These are phyloP conservation scores for Acer campestre DNA, from an alignment of 345 rosid genomes.

Conservation along the genomic window DNA sequence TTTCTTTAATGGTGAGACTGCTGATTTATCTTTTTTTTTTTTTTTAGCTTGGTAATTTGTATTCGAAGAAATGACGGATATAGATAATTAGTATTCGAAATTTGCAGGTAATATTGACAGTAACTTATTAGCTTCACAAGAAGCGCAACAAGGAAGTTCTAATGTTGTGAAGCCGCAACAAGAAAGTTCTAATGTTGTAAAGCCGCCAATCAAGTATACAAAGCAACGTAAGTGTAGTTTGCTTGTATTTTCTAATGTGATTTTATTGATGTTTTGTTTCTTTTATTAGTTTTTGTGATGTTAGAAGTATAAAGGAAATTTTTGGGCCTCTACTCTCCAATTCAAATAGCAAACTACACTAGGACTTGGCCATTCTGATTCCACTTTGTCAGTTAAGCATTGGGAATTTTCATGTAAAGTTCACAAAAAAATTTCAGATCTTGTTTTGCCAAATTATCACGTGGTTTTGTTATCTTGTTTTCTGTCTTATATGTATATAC, in stretches of 20 bases:
- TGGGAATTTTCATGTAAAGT: background rate
- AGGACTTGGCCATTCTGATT: background rate
- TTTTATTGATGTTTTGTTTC: background rate
- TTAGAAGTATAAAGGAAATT: background rate
- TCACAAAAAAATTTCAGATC: background rate
- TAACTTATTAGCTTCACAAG: conserved; percentile 15
- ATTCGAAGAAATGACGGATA: too few relatives aligned
- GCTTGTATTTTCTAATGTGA: background rate
- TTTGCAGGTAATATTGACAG: conserved; percentile 41
- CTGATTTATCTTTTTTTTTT: too few relatives aligned
- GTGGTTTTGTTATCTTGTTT: too few relatives aligned
- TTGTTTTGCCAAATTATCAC: background rate
- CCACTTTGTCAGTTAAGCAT: background rate
- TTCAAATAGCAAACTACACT: background rate
- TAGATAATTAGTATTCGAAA: background rate
- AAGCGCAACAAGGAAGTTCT: conserved; percentile 8
- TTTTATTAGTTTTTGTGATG: background rate
- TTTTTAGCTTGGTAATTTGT: too few relatives aligned
- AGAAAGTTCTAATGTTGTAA: background rate
- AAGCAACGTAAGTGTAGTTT: conserved; percentile 38
- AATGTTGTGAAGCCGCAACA: background rate
- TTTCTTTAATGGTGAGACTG: conserved; percentile 59
- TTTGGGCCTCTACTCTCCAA: background rate
- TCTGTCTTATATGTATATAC: too few relatives aligned
- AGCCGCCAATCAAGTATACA: conserved; percentile 34